Percentiles rank a stretch among this genome's conserved stretches.
phyloP scores from a whole-genome alignment of 176 grass and related monocot species.

The Alloteropsis semialata region DNA sequence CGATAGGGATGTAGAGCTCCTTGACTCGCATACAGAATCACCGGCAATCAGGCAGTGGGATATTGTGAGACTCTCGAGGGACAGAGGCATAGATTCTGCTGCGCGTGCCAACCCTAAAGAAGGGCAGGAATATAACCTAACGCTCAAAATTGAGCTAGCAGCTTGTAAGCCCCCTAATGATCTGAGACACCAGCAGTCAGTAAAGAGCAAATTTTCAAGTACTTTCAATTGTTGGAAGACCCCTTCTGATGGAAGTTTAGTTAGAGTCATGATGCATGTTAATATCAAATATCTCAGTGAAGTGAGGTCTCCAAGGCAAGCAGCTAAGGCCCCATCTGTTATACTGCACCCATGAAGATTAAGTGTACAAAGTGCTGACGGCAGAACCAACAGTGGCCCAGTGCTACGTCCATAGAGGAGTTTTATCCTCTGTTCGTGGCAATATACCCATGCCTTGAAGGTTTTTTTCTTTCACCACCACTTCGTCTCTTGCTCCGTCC shows the following conservation, averaged over 20 bases:
- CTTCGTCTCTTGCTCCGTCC: neutral
- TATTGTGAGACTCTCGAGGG: too few relatives aligned
- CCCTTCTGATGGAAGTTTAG: neutral
- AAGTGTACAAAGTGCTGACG: neutral
- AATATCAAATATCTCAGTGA: accelerated
- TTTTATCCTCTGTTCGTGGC: neutral
- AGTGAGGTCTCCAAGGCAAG: neutral
- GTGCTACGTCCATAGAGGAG: neutral
- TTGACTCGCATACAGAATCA: too few relatives aligned
- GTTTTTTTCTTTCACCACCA: too few relatives aligned
- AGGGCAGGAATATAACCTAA: neutral
- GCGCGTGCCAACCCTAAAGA: too few relatives aligned
- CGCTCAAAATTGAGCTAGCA: neutral
- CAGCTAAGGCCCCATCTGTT: neutral
- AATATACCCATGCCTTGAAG: neutral
- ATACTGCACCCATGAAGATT: neutral
- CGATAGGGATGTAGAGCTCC: too few relatives aligned
- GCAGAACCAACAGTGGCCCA: neutral
- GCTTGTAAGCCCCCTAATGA: constrained; percentile 12
- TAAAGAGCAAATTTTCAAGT: accelerated
- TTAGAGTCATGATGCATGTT: neutral
- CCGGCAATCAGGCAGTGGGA: too few relatives aligned
- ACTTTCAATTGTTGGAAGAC: neutral
- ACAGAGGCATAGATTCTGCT: too few relatives aligned
- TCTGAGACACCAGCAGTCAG: neutral